These are phyloP conservation scores for Elymus sibiricus DNA, from an alignment of 176 grass and related monocot genomes.

Conservation along the genomic window DNA sequence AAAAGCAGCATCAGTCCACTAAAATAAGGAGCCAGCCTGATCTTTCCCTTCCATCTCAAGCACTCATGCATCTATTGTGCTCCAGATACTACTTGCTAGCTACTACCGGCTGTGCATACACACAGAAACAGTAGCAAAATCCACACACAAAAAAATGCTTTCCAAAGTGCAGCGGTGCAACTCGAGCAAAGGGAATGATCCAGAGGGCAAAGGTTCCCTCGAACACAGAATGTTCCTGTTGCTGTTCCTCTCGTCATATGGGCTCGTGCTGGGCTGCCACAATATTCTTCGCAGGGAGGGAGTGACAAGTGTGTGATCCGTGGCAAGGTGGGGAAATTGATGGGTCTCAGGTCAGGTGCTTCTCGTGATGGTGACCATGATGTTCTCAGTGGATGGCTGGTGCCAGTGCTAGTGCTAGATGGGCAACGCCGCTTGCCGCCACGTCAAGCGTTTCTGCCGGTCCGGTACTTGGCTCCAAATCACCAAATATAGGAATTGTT, in stretches of 20 bases:
- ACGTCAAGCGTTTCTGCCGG: background rate
- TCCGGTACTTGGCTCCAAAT: too few species aligned
- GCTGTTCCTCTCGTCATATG: background rate
- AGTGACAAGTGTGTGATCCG: background rate
- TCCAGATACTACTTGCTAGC: too few species aligned
- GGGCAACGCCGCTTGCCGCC: background rate
- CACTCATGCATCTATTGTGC: too few species aligned
- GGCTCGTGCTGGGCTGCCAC: background rate
- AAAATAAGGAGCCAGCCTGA: too few species aligned
- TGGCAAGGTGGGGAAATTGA: background rate
- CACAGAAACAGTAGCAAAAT: background rate
- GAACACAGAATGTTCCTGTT: background rate
- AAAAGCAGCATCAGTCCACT: too few species aligned
- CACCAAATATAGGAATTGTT: too few species aligned
- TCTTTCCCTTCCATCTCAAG: too few species aligned
- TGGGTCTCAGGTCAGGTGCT: background rate
- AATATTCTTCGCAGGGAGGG: background rate
- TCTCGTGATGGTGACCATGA: background rate
- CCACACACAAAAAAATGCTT: background rate
- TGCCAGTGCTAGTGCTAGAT: background rate
- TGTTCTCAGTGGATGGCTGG: background rate
- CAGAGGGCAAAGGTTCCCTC: background rate
- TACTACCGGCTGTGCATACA: background rate
- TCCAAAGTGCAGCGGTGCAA: background rate
- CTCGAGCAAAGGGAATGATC: background rate